A percentile compares a stretch with the other conserved stretches of the same genome.
Conservation (phyloP, 345 rosid genomes). For the Bruguiera sexangula region DNA sequence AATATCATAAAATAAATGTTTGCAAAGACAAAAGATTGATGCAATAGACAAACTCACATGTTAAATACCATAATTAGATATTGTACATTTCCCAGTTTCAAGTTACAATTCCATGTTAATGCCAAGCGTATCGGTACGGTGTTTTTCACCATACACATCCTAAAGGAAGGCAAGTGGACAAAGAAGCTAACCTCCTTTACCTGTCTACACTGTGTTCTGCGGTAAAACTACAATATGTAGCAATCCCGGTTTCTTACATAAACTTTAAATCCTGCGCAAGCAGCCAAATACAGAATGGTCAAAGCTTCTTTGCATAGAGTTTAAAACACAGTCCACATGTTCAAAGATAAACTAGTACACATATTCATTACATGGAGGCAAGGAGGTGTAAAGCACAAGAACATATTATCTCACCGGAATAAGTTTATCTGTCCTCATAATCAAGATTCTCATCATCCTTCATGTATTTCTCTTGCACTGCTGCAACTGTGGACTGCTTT, state of each 20-base stretch:
- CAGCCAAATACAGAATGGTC: neutral
- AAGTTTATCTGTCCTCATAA: neutral
- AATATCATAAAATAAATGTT: neutral
- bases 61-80: neutral
- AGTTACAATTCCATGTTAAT: too few species aligned
- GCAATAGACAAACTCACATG: too few species aligned
- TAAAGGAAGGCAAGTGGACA: neutral
- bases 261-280: neutral
- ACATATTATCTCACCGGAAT: neutral
- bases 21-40: neutral
- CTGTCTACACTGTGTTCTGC: neutral
- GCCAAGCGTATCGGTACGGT: neutral
- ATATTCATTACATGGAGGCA: too few species aligned
- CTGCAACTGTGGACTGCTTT: constrained; percentile 46
- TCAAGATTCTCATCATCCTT: constrained; percentile 40
- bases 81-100: neutral
- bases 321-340: too few species aligned
- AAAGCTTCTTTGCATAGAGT: too few species aligned
- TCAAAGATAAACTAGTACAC: too few species aligned
- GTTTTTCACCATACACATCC: neutral
- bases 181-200: neutral
- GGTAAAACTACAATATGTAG: neutral
- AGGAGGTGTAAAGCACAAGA: too few species aligned
- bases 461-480: constrained; percentile 70
- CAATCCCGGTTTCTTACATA: too few species aligned